Evolutionary conservation across 1,139 yeast species (phyloP).

Genomic region (Taphrina communis): DNA sequence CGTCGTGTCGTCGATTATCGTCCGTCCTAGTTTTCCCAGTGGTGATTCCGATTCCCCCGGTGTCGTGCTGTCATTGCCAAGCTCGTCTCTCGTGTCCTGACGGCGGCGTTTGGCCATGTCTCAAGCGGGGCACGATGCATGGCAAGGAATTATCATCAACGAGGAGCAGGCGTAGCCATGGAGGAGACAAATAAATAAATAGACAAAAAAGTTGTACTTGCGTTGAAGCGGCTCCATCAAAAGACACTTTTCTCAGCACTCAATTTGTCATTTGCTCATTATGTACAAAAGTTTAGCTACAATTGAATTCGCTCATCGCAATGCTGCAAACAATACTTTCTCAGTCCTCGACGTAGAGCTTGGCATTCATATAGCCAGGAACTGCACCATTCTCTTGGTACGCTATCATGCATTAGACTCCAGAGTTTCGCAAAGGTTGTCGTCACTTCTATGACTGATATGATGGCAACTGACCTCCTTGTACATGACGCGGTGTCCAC

Average conservation of each 20-base stretch:
- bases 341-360: not conserved
- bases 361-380: conserved; percentile 19
- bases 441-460: too few species aligned
- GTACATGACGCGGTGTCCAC: conserved; percentile 96
- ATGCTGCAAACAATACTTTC: not conserved
- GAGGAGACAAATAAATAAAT: not conserved
- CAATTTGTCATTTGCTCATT: too few species aligned
- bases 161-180: not conserved
- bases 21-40: not conserved
- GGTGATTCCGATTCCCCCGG: not conserved
- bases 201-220: not conserved
- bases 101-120: conserved; percentile 5
- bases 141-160: too few species aligned
- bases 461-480: conserved; percentile 60
- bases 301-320: conserved; percentile 1
- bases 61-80: not conserved
- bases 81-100: not conserved
- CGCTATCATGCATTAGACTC: conserved; percentile 23
- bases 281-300: too few species aligned
- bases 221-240: not conserved
- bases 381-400: conserved; percentile 37
- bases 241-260: too few species aligned
- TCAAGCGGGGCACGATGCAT: not conserved
- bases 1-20: not conserved
- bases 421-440: not conserved